phyloP scores from a whole-genome alignment of 2,329 filamentous ascomycete species.

The Penicillium sp. region DNA sequence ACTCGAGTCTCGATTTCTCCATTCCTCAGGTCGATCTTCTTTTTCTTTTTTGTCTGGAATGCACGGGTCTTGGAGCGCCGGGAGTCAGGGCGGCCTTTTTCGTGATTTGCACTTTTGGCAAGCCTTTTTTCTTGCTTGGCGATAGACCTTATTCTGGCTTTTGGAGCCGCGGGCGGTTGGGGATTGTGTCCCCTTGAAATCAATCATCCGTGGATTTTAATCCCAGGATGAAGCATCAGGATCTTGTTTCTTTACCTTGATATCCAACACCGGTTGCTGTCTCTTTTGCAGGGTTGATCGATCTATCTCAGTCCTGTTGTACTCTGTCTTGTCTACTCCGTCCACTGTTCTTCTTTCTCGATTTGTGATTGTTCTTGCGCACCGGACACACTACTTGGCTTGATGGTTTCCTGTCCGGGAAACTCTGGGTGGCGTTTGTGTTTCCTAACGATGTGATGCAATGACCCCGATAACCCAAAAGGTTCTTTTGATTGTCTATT shows the following conservation, averaged over 20 bases:
- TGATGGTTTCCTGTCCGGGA: constrained; percentile 8
- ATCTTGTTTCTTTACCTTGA: not conserved
- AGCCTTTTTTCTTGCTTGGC: constrained; percentile 9
- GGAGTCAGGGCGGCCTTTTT: constrained; percentile 9
- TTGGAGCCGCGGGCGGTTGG: constrained; percentile 8
- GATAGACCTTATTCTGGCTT: constrained; percentile 14
- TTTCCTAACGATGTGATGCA: constrained; percentile 23
- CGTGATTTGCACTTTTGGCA: constrained; percentile 1
- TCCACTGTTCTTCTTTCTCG: constrained; percentile 2
- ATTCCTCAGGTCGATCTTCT: constrained; percentile 2
- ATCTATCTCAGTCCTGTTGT: constrained; percentile 2
- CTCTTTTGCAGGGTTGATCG: too few species aligned
- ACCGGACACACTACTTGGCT: too few species aligned
- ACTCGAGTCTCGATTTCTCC: constrained; percentile 11
- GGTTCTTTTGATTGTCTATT: constrained; percentile 3
- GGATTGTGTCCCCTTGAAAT: not conserved
- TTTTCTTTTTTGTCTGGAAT: constrained; percentile 2
- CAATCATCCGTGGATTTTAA: not conserved
- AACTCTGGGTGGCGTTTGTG: constrained; percentile 17
- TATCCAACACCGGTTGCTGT: not conserved
- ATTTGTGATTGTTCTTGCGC: not conserved
- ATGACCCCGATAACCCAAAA: constrained; percentile 14
- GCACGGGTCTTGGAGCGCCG: constrained; percentile 5
- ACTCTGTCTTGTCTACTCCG: constrained; percentile 9
- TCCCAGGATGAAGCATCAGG: constrained; percentile 2